These are phyloP conservation scores for Trichosporon inkin DNA, from an alignment of 1,284 basidiomycete genomes.

Conservation along the genomic window DNA sequence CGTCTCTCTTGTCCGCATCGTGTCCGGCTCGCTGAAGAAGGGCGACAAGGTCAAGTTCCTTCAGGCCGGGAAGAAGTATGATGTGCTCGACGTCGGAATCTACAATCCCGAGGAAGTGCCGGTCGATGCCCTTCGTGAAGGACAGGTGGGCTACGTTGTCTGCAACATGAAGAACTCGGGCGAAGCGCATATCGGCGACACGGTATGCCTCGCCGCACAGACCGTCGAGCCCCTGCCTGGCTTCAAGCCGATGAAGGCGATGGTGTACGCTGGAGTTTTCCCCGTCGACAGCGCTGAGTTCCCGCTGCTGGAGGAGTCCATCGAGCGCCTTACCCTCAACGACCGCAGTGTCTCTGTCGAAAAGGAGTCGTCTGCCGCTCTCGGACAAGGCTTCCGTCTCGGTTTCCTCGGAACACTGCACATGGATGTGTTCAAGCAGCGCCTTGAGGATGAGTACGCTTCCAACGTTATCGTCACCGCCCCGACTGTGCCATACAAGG, in stretches of 20 bases:
- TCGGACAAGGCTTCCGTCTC: slow-evolving; percentile 91
- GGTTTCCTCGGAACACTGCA: slow-evolving; percentile 95
- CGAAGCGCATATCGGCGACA: slow-evolving; percentile 76
- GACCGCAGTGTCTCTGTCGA: slow-evolving; percentile 70
- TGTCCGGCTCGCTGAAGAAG: slow-evolving; percentile 59
- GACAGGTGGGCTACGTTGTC: slow-evolving; percentile 84
- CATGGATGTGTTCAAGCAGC: slow-evolving; percentile 84
- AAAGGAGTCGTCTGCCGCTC: slow-evolving; percentile 84
- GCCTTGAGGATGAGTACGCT: slow-evolving; percentile 94
- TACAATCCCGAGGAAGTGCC: slow-evolving; percentile 84
- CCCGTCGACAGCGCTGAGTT: slow-evolving; percentile 90
- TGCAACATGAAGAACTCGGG: slow-evolving; percentile 98
- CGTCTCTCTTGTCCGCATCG: slow-evolving; percentile 80
- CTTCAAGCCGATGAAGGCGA: slow-evolving; percentile 87
- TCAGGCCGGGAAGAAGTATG: slow-evolving; percentile 84
- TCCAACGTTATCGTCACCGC: slow-evolving; percentile 86
- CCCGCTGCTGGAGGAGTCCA: slow-evolving; percentile 89
- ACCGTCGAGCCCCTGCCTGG: slow-evolving; percentile 81
- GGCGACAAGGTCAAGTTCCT: slow-evolving; percentile 85
- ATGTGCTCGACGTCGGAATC: slow-evolving; percentile 85
- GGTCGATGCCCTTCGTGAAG: slow-evolving; percentile 66
- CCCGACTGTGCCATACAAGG: slow-evolving; percentile 89
- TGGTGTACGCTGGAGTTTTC: slow-evolving; percentile 95
- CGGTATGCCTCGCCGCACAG: slow-evolving; percentile 72
- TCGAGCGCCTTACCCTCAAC: slow-evolving; percentile 59